Evolutionary conservation across 78 protist species (phyloP).

Genomic region (Dictyostelium discoideum): dicty_2.7 NC_007090.3:1893001-1893500

Average conservation of each 20-base stretch:
- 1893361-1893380: not conserved
- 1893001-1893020: slow-evolving; percentile 78
- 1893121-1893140: slow-evolving; percentile 48
- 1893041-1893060: slow-evolving; percentile 62
- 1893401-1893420: not conserved
- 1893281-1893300: slow-evolving; percentile 58
- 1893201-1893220: slow-evolving; percentile 23
- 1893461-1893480: slow-evolving; percentile 34
- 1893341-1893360: slow-evolving; percentile 1
- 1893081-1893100: slow-evolving; percentile 16
- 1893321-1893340: not conserved
- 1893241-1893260: slow-evolving; percentile 47
- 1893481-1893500: slow-evolving; percentile 28
- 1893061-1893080: slow-evolving; percentile 73
- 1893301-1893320: slow-evolving; percentile 51
- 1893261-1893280: slow-evolving; percentile 50
- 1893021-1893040: slow-evolving; percentile 31
- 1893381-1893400: not conserved
- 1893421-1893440: slow-evolving; percentile 10
- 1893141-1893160: slow-evolving; percentile 52
- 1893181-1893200: slow-evolving; percentile 5
- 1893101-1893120: slow-evolving; percentile 13
- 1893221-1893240: slow-evolving; percentile 3
- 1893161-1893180: slow-evolving; percentile 5
- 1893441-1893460: slow-evolving; percentile 25